Evolutionary conservation across 2,329 filamentous ascomycete species (phyloP).

Genomic region (Xylariaceae sp.): DNA sequence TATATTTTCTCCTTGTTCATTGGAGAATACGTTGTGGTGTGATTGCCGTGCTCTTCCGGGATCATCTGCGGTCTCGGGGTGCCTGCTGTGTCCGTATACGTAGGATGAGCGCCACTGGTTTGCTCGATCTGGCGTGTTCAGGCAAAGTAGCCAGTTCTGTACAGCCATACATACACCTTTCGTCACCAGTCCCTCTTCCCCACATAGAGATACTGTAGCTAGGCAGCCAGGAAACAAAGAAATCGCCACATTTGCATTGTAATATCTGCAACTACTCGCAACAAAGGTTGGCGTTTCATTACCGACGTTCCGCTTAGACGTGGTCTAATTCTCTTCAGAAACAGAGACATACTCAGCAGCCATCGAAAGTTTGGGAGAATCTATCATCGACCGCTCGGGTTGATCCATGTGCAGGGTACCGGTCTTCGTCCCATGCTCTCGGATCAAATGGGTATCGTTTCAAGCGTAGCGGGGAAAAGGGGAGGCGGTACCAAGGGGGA

Average conservation of each 20-base stretch:
- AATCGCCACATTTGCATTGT: conserved; percentile 18
- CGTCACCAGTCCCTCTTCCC: conserved; percentile 15
- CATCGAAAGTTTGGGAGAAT: conserved; percentile 9
- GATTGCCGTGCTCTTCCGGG: conserved; percentile 23
- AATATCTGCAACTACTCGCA: conserved; percentile 13
- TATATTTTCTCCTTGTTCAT: conserved; percentile 19
- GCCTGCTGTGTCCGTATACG: conserved; percentile 2
- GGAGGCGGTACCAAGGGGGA: conserved; percentile 22
- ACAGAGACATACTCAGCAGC: conserved; percentile 18
- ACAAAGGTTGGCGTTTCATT: conserved; percentile 25
- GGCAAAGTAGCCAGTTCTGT: conserved; percentile 18
- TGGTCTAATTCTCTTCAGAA: conserved; percentile 19
- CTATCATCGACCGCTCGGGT: conserved; percentile 10
- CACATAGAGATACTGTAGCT: conserved; percentile 21
- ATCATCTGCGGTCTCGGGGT: conserved; percentile 23
- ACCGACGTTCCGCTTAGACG: conserved; percentile 14
- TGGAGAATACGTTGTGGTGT: conserved; percentile 28
- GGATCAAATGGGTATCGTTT: conserved; percentile 26
- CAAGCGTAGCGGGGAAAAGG: conserved; percentile 22
- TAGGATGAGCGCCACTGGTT: conserved; percentile 18
- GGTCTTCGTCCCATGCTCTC: conserved; percentile 18
- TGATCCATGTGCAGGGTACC: conserved; percentile 9
- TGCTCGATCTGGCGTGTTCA: conserved; percentile 16
- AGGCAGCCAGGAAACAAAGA: conserved; percentile 27
- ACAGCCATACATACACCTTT: conserved; percentile 24